Base-by-base conservation (phyloP, 495 filamentous ascomycete genomes). In the Aspergillus egyptiacus region DNA sequence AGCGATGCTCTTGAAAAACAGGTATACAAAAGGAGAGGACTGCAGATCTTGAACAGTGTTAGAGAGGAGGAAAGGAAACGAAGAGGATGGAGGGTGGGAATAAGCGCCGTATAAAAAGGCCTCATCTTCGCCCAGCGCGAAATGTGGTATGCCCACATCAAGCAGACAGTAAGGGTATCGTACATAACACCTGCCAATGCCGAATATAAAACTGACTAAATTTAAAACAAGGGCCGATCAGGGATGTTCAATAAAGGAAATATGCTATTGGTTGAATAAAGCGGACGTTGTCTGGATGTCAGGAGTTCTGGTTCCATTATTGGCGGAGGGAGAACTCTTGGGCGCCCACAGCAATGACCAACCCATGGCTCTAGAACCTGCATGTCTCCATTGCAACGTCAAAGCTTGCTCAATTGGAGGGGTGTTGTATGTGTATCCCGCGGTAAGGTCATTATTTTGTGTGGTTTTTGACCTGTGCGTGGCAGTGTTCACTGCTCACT, bases 21-120 rank as follows among this genome's bases (percentile, higher is more conserved):
- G 45, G n/a, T n/a, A 55, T 49, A 52, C 38, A 34, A 50, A 50
- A 45, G 37, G 53, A 59, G 63, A 56, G 51, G 58, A 67, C 40
- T 58, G 64, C n/a, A n/a, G n/a, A n/a, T n/a, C n/a, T n/a, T 62
- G 45, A 46, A 13, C 54, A 46, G 50, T 48, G 41, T 28, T 38
- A 42, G 39, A 41, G 42, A 48, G 54, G 42, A 57, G 46, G 50
- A 38, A 48, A 42, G 53, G 56, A 40, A 40, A 57, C 42, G 42
- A 56, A 37, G 47, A 56, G 57, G 58, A 50, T 34, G 54, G 54
- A 28, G 42, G 52, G 47, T 33, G 46, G 27, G 40, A 49, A 36
- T 46, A 37, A 19, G 11, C 6, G 18, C 6, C 36, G 41, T 49
- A 44, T 51, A 41, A 40, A 50, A 31, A 23, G 28, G 28, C 25